Conservation (phyloP, 2,329 filamentous ascomycete genomes). For the Phyllosticta citrichinensis region DNA sequence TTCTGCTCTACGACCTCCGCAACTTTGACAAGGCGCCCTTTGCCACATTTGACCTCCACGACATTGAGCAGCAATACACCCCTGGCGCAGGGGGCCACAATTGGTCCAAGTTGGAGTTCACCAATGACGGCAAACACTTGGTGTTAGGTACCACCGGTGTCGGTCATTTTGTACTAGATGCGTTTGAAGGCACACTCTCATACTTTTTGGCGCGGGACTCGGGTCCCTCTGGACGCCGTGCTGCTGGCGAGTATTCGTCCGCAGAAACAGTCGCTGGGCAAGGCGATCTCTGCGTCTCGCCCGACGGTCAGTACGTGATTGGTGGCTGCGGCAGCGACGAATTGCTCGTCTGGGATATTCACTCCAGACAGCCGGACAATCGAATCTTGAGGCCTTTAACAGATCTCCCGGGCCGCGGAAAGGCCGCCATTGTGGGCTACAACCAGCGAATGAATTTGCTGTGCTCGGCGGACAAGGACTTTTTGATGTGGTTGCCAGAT, state of each 20-base stretch:
- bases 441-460: conserved; percentile 90
- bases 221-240: conserved; percentile 31
- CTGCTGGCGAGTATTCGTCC: conserved; percentile 23
- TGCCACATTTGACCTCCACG: conserved; percentile 68
- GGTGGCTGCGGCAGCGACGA: conserved; percentile 59
- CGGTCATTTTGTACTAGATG: conserved; percentile 88
- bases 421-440: conserved; percentile 68
- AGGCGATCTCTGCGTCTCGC: conserved; percentile 78
- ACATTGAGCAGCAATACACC: conserved; percentile 47
- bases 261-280: conserved; percentile 46
- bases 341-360: conserved; percentile 77
- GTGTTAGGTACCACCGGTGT: conserved; percentile 73
- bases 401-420: conserved; percentile 53
- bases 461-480: conserved; percentile 76
- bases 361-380: conserved; percentile 42
- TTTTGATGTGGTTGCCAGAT: conserved; percentile 41
- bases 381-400: conserved; percentile 53
- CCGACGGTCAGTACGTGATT: conserved; percentile 80
- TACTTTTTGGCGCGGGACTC: conserved; percentile 53
- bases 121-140: conserved; percentile 85
- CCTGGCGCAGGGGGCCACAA: conserved; percentile 24
- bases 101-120: conserved; percentile 92
- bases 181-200: conserved; percentile 73
- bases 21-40: conserved; percentile 93
- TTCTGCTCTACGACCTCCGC: conserved; percentile 85